phyloP scores from a whole-genome alignment of 1,284 basidiomycete genomes.

The Apiotrichum porosum region DNA sequence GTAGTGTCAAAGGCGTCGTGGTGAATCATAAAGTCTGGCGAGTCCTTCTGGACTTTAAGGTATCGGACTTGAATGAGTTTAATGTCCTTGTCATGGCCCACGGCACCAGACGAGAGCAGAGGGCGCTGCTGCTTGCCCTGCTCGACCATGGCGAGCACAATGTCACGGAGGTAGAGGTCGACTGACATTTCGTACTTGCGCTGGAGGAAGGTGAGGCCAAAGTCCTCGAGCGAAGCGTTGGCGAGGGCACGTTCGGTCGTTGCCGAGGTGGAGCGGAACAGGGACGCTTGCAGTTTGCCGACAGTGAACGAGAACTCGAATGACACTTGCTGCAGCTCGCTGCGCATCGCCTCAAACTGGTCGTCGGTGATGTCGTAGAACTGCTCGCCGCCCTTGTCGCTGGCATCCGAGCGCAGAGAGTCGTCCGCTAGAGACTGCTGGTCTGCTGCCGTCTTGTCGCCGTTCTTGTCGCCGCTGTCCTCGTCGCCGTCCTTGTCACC shows the following conservation, averaged over 20 bases:
- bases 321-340: slow-evolving; percentile 69
- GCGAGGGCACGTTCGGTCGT: slow-evolving; percentile 56
- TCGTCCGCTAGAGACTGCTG: slow-evolving; percentile 20
- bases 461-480: slow-evolving; percentile 16
- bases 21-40: slow-evolving; percentile 77
- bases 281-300: slow-evolving; percentile 74
- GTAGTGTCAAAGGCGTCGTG: slow-evolving; percentile 87
- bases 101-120: slow-evolving; percentile 69
- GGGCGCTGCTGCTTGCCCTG: slow-evolving; percentile 56
- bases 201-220: slow-evolving; percentile 67
- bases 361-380: slow-evolving; percentile 75
- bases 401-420: slow-evolving; percentile 39
- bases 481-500: slow-evolving; percentile 41
- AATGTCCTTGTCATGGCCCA: slow-evolving; percentile 52
- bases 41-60: slow-evolving; percentile 70
- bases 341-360: slow-evolving; percentile 54
- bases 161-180: slow-evolving; percentile 71
- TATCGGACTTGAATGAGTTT: slow-evolving; percentile 83
- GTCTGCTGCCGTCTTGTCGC: no score
- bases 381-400: slow-evolving; percentile 50
- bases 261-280: slow-evolving; percentile 59
- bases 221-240: slow-evolving; percentile 73
- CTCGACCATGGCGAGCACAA: slow-evolving; percentile 58
- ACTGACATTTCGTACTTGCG: slow-evolving; percentile 85
- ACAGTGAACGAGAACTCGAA: slow-evolving; percentile 90